Conservation (phyloP, 164 flowering plant species). For the Tetrastigma voinierianum region DNA sequence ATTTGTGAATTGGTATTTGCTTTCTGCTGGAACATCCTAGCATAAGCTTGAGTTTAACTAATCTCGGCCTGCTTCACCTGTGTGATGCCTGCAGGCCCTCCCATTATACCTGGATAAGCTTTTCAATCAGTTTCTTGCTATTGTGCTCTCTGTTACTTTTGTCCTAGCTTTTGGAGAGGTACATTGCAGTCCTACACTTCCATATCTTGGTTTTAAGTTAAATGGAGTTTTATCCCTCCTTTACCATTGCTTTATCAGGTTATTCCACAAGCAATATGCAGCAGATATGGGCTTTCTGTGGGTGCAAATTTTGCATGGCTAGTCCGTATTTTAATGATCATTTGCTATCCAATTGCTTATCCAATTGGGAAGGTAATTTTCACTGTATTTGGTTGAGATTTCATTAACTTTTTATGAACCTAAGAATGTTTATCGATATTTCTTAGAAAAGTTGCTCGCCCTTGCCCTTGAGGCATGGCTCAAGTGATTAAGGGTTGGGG, state of each 20-base stretch:
- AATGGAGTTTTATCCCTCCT: not conserved
- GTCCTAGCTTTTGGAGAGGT: constrained; percentile 98
- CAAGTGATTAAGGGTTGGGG: too few species aligned
- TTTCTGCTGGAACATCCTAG: not conserved
- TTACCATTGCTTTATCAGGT: constrained; percentile 43
- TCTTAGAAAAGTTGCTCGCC: too few species aligned
- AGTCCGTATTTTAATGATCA: constrained; percentile 81
- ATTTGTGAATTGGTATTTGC: not conserved
- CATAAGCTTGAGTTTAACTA: not conserved
- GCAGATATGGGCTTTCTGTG: constrained; percentile 96
- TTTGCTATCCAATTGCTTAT: constrained; percentile 88
- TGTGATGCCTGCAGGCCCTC: constrained; percentile 67
- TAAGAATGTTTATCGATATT: not conserved
- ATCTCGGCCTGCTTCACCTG: not conserved
- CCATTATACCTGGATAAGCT: constrained; percentile 87
- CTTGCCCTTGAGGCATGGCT: too few species aligned
- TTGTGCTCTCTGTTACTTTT: constrained; percentile 92
- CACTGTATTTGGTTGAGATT: not conserved
- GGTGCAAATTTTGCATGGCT: constrained; percentile 95
- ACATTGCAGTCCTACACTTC: not conserved
- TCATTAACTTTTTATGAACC: not conserved
- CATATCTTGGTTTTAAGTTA: not conserved
- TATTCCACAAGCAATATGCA: constrained; percentile 94
- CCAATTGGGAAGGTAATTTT: constrained; percentile 89
- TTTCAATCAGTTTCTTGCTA: constrained; percentile 84